Evolutionary conservation across 495 filamentous ascomycete genomes (phyloP), one percentile per base, ranked within the genome.

Genomic region (Lasiosphaeria ovina): DNA sequence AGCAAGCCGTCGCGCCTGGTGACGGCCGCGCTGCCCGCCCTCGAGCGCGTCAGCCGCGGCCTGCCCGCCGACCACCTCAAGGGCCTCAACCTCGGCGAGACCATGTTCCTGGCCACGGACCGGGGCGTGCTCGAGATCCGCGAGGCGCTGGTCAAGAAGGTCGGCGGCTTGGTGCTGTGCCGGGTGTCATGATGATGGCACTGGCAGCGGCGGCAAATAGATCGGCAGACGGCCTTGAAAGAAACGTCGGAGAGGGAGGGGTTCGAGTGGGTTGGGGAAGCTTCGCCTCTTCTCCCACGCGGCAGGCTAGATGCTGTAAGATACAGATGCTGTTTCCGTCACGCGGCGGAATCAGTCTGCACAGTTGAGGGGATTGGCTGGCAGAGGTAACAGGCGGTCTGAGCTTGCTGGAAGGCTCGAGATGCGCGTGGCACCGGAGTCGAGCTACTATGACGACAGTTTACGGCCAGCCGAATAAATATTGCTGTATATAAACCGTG

Each of bases 141-240:
- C 68, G 91, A 98, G 74, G 94, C 91, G 65, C 78, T 95, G 61
- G 88, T 90, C 79, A 87, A 85, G 80, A 91, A 85, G 76, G 73
- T 91, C 34, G 94, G 94, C 24, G 94, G 94, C 7, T 73, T 94
- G 82, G 77, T 92, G 65, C 69, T 98, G 54, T 94, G 89, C 78
- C 79, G 92, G 63, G 87, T 89, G 12, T 76, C 72, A 57, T 80
- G 70, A 80, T 52, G 64, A 54, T 24, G 57, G 55, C 48, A 47
- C 24, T 24, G 24, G 24, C 24, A 24, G 24, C 24, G 24, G 36
- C 8, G 31, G 45, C 9, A 17, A 58, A 51, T 45, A 54, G 57
- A 54, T 63, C 47, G 35, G 11, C 8, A 0, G 14, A n/a, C 33
- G 34, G 14, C 12, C 14, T 50, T 24, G 35, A 24, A 58, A 56